These are phyloP conservation scores for Aureobasidium sp. DNA, from an alignment of 2,329 filamentous ascomycete genomes.

Conservation along the genomic window DNA sequence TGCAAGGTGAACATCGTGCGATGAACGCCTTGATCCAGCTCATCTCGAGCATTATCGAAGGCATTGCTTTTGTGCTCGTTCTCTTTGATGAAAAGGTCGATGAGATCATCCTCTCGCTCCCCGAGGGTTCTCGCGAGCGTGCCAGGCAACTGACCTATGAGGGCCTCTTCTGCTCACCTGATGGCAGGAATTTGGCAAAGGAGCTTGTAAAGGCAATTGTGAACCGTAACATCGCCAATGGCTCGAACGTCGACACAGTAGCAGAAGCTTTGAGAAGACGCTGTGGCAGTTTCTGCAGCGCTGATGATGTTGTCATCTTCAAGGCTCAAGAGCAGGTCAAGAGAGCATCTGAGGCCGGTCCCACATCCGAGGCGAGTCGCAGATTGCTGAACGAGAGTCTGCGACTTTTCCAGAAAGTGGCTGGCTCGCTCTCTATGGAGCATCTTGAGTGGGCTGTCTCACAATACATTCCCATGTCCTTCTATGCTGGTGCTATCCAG, in stretches of 20 bases:
- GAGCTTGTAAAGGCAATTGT: conserved; percentile 95
- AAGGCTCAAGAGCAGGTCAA: conserved; percentile 95
- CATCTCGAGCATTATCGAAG: conserved; percentile 86
- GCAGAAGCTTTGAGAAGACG: conserved; percentile 86
- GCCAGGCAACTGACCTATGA: conserved; percentile 79
- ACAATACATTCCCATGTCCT: conserved; percentile 74
- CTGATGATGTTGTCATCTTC: conserved; percentile 96
- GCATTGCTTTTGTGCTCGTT: conserved; percentile 91
- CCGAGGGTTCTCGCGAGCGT: conserved; percentile 60
- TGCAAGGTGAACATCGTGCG: conserved; percentile 91
- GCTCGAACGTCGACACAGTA: conserved; percentile 94
- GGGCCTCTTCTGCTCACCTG: conserved; percentile 69
- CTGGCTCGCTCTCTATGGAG: conserved; percentile 69
- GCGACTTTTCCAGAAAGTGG: conserved; percentile 81
- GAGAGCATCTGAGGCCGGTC: conserved; percentile 70
- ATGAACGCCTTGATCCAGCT: conserved; percentile 79
- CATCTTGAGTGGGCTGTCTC: conserved; percentile 72
- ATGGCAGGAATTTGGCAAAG: conserved; percentile 85
- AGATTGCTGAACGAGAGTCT: conserved; percentile 82
- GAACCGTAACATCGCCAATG: conserved; percentile 93
- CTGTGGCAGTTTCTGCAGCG: conserved; percentile 95
- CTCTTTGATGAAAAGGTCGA: conserved; percentile 89
- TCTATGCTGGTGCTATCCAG: conserved; percentile 85
- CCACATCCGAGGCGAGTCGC: conserved; percentile 68
- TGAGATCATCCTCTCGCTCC: conserved; percentile 74